Evolutionary conservation across 202 grass and related monocot species (phyloP).

Genomic region (Panicum virgatum): DNA sequence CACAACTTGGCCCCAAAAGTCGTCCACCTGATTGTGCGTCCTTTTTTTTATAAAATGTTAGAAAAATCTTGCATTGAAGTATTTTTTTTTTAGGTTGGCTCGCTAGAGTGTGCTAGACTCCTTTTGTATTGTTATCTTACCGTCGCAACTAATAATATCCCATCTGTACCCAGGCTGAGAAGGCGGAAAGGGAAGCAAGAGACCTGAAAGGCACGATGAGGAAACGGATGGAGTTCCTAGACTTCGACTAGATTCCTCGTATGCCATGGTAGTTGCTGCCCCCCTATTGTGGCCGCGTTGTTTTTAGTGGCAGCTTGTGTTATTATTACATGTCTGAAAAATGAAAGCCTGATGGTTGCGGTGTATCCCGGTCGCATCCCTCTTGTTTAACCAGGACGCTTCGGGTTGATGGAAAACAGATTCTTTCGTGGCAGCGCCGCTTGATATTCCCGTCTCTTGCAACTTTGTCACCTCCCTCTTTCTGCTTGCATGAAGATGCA

Average conservation of each 20-base stretch:
- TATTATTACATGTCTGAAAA: conserved; percentile 38
- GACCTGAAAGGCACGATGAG: conserved; percentile 98
- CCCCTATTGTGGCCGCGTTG: conserved; percentile 28
- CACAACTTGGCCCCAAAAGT: not conserved
- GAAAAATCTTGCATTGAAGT: not conserved
- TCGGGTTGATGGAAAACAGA: not conserved
- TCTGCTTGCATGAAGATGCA: not conserved
- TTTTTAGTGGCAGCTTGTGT: conserved; percentile 63
- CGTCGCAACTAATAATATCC: not conserved
- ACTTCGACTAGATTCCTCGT: conserved; percentile 64
- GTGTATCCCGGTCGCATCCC: conserved; percentile 7
- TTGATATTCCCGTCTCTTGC: not conserved
- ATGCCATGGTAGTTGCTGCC: conserved; percentile 16
- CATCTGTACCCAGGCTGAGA: conserved; percentile 65
- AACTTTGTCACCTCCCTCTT: not conserved
- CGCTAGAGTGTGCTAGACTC: not conserved
- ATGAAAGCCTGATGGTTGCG: conserved; percentile 36
- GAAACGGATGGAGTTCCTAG: conserved; percentile 99
- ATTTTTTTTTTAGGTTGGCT: not conserved
- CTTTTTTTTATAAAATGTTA: not conserved
- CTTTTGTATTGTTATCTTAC: not conserved
- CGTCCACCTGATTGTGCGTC: not conserved
- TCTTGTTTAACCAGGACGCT: conserved; percentile 18
- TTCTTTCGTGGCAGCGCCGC: not conserved
- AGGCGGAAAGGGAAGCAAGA: conserved; percentile 84